Conservation (phyloP, 768 basidiomycete genomes). For the Lepiota venenata region DNA sequence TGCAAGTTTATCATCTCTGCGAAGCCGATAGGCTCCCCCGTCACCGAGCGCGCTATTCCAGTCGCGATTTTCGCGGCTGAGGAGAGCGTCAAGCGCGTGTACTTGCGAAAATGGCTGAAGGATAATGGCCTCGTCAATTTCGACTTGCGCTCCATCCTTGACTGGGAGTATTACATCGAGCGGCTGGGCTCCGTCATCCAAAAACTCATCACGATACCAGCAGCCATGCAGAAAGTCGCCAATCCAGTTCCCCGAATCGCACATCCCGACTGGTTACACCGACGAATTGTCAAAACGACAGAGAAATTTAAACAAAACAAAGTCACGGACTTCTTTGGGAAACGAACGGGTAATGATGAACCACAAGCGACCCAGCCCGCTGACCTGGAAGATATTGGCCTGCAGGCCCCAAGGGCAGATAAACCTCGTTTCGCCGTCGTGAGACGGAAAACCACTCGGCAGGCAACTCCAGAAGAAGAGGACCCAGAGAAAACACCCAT, state of each 20-base stretch:
- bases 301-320: slow-evolving; percentile 99
- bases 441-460: slow-evolving; percentile 21
- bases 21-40: slow-evolving; percentile 87
- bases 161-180: slow-evolving; percentile 99
- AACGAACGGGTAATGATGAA: slow-evolving; percentile 28
- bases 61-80: slow-evolving; percentile 98
- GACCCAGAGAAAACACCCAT: slow-evolving; percentile 37
- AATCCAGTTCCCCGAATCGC: slow-evolving; percentile 95
- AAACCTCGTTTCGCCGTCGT: slow-evolving; percentile 14
- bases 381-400: slow-evolving; percentile 66
- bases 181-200: slow-evolving; percentile 97
- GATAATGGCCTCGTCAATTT: slow-evolving; percentile 85
- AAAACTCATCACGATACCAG: slow-evolving; percentile 98
- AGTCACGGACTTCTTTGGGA: slow-evolving; percentile 89
- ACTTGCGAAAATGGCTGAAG: slow-evolving; percentile 95
- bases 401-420: slow-evolving; percentile 40
- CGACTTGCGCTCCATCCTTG: slow-evolving; percentile 90
- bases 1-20: slow-evolving; percentile 99
- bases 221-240: slow-evolving; percentile 94
- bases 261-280: slow-evolving; percentile 97
- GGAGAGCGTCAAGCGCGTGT: slow-evolving; percentile 82
- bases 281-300: slow-evolving; percentile 81
- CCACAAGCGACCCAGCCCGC: slow-evolving; percentile 28
- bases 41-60: slow-evolving; percentile 95
- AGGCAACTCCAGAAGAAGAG: slow-evolving; percentile 40